Conservation (phyloP, 192 early-diverging fungal species). For the Dimargaris cristalligena region DNA sequence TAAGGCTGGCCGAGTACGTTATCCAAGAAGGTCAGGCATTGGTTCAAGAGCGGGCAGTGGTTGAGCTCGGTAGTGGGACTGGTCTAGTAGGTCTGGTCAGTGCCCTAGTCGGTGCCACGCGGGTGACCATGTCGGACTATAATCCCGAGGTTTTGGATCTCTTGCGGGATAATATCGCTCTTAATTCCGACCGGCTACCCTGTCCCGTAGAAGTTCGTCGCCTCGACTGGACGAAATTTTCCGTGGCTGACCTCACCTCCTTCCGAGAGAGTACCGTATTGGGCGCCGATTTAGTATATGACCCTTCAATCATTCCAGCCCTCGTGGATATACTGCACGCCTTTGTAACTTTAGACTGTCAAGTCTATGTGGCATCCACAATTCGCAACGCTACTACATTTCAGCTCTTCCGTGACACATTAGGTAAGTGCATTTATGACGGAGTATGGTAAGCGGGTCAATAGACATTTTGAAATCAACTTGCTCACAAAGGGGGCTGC, state of each 20-base stretch:
- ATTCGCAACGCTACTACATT: not conserved
- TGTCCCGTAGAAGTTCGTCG: no score
- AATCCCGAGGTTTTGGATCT: not conserved
- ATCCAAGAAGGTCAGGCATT: not conserved
- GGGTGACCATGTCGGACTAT: not conserved
- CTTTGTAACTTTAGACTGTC: not conserved
- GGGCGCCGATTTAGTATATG: not conserved
- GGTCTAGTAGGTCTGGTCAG: not conserved
- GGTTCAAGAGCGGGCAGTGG: not conserved
- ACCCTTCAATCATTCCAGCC: not conserved
- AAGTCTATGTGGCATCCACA: not conserved
- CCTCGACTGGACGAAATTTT: no score
- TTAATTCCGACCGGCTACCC: no score
- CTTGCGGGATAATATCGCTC: not conserved
- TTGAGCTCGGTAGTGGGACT: constrained; percentile 9
- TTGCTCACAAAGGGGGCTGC: no score
- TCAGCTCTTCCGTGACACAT: not conserved
- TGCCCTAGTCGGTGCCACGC: not conserved
- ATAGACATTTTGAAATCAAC: no score
- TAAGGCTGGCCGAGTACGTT: constrained; percentile 35
- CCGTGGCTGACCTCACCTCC: no score
- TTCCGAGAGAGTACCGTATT: not conserved
- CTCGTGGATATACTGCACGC: not conserved
- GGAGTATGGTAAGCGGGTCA: no score
- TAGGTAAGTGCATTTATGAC: no score